A percentile compares a stretch with the other conserved stretches of the same genome.
Evolutionary conservation across 179 eudicot species (phyloP).

Genomic region (Gypsophila paniculata): DNA sequence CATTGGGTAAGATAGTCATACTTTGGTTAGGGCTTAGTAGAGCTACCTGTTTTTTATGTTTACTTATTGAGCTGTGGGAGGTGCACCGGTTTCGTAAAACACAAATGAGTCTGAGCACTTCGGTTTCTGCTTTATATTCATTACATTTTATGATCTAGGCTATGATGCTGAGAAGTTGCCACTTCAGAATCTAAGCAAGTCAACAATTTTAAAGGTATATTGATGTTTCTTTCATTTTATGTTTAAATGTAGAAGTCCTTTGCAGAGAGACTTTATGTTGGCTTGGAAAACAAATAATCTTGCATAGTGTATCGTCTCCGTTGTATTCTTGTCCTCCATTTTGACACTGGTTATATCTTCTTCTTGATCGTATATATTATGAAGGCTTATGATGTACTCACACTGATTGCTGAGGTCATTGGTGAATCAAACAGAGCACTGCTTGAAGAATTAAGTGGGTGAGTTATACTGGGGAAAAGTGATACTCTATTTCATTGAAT

Average conservation of each 20-base stretch:
- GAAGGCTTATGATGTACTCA: slow-evolving; percentile 80
- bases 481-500: neutral
- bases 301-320: neutral
- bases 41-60: neutral
- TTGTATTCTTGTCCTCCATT: neutral
- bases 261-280: slow-evolving; percentile 3
- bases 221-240: neutral
- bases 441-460: slow-evolving; percentile 90
- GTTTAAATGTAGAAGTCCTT: neutral
- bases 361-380: slow-evolving; percentile 17
- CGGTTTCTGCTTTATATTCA: neutral
- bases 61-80: neutral
- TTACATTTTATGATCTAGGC: slow-evolving; percentile 41
- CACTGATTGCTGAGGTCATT: slow-evolving; percentile 73
- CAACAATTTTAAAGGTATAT: slow-evolving; percentile 67
- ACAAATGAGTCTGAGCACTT: neutral
- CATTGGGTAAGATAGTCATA: neutral
- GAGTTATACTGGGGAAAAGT: slow-evolving; percentile 9
- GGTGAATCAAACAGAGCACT: slow-evolving; percentile 48
- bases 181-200: slow-evolving; percentile 79
- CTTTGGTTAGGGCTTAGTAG: slow-evolving; percentile 3
- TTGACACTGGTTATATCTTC: slow-evolving; percentile 1
- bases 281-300: neutral
- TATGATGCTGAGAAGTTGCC: slow-evolving; percentile 94
- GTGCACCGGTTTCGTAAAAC: neutral